Evolutionary conservation across 306 rosid genomes (phyloP), one percentile per base, ranked within the genome.

Genomic region (Quercus gilva): DNA sequence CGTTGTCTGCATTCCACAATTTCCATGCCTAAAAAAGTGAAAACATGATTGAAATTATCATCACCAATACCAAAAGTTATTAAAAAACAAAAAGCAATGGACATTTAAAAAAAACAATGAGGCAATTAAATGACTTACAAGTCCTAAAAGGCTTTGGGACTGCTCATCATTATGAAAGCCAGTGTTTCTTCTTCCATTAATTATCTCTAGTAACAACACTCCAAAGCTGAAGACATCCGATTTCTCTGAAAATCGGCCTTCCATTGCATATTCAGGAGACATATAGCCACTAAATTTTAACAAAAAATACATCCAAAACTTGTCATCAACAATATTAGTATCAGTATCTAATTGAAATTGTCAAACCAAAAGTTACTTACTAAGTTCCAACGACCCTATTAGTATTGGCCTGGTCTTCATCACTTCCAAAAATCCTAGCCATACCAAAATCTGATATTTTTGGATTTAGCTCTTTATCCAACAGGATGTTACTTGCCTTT

Each of bases 301-400:
- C 21, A 5, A 25, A 49, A 12, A 35, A 31, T 1, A 65, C 17
- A 49, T 49, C 53, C 45, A 49, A 49, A 49, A 10, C 53, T 12
- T 10, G 53, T 13, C 53, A 49, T 49, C 53, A 2, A 10, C 3
- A 49, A 49, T 49, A 49, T 49, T 13, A 49, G 17, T 8, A 6
- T 35, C 41, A 41, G 1, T 41, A 41, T 8, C 1, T 41, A 49
- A 49, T 49, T 49, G 5, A 49, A 12, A 10, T 3, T 5, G 4
- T 2, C 6, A 73, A 15, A 29, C 12, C 8, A 52, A 41, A 10
- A 14, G 1, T 8, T 5, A 3, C 79, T 69, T 74, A 80, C 79
- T 55, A 80, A 55, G 84, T 80, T 63, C 84, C 87, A 14, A 84
- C 60, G 57, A 84, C 45, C 20, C 87, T 84, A 61, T 9, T 43